Evolutionary conservation across 441 rosid species (phyloP), one percentile per base, ranked within the genome.

Genomic region (Sinapis alba): DNA sequence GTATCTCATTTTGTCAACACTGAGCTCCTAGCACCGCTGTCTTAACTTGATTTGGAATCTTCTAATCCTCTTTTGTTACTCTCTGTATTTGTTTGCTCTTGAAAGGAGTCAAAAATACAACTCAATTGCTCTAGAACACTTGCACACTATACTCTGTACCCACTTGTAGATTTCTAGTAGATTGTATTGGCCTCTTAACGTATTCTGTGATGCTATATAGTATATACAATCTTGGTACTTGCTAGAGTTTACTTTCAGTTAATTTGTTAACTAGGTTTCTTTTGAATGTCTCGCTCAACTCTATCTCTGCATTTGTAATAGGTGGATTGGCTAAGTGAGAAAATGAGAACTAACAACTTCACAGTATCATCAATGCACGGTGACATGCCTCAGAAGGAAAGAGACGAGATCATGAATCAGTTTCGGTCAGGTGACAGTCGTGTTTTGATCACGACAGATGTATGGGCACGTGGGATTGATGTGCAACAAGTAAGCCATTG

Each of bases 321-420:
- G 98, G 99, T 94, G 81, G 99, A 94, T 82, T 95, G 98, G 98
- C 85, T 95, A 11, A 92, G 97, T 56, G 98, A 89, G 86, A 94
- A 88, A 80, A 92, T 94, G 99, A 95, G 36, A 10, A 32, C 36
- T 32, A 32, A 32, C 36, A 32, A 32, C 36, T 32, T 32, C 36
- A 32, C 36, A 32, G 36, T 32, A 10, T 32, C 36, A 32, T 32
- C 36, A 32, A 32, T 32, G 36, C 36, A 32, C 36, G 36, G 36
- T 32, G 36, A 32, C 36, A 32, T 32, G 36, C 36, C 36, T 32
- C 36, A 32, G 36, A 32, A 32, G 36, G 36, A 32, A 2, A 32
- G 36, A 32, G 36, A 32, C 36, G 36, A 32, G 36, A 32, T 32
- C 36, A 32, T 32, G 36, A 32, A 32, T 32, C 36, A 32, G 36